Evolutionary conservation across 441 rosid genomes (phyloP), one percentile per base, ranked within the genome.

Genomic region (Adansonia grandidieri): DNA sequence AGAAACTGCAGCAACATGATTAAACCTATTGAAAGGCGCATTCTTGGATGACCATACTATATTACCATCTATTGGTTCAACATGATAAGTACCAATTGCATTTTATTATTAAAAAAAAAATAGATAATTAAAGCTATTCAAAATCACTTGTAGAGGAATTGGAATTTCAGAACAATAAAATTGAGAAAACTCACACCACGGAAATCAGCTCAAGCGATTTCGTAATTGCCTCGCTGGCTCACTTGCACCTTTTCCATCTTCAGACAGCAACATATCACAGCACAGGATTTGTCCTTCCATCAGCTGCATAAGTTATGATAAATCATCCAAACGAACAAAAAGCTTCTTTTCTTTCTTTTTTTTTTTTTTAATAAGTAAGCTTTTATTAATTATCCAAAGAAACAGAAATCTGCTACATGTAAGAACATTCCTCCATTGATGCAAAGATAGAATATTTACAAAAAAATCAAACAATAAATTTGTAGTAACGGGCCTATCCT

Each of bases 251-350:
- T 91, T 77, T 92, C 97, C 97, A 92, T 94, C 93, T 92, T 94
- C 85, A 94, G 53, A 14, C 91, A 81, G 9, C 86, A 85, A 14
- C 73, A 88, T 88, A 96, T 85, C 32, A 28, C 32, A 28, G 32
- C 11, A 75, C 51, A 47, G 88, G 90, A 79, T 86, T 90, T 56
- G 85, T 91, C 88, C 87, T 91, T 80, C 95, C 92, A n/a, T 91
- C 95, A 66, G 90, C 95, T 24, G 94, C 94, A 69, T 96, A 96
- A 77, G 96, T 94, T 85, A 97, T 89, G 66, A 96, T 90, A 87
- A 96, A 76, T 56, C 92, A 76, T 75, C 91, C 99, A 53, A 89
- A 94, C 60, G 32, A 28, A 28, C 32, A 28, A 28, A 28, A 28
- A 28, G 32, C 32, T 28, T 28, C 32, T 1, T 28, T 28, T 28